Percentiles rank a stretch among this genome's conserved stretches.
phyloP scores from a whole-genome alignment of 768 basidiomycete species.

The Tylopilus rubrobrunneus region DNA sequence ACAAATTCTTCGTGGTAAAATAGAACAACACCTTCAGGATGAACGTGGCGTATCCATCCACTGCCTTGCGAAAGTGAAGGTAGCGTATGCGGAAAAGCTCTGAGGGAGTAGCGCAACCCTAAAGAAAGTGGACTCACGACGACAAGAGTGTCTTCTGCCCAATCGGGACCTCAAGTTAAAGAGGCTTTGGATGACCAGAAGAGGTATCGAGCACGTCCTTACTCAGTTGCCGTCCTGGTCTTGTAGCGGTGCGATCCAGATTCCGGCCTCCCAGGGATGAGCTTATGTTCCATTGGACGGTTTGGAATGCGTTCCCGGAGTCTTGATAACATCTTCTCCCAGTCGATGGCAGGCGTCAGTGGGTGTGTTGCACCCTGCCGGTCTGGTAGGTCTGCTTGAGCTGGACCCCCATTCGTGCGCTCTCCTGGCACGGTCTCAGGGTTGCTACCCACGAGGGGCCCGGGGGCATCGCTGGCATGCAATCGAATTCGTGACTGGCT shows the following conservation, averaged over 20 bases:
- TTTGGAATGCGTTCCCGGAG: neutral
- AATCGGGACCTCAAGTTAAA: neutral
- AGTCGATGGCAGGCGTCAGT: neutral
- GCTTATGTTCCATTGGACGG: too few relatives aligned
- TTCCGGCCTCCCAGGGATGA: constrained; percentile 6
- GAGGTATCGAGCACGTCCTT: neutral
- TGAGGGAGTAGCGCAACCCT: neutral
- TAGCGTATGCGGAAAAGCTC: neutral
- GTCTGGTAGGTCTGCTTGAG: too few relatives aligned
- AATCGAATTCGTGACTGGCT: neutral
- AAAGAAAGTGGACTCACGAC: constrained; percentile 1
- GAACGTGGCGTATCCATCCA: constrained; percentile 9
- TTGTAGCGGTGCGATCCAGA: constrained; percentile 10
- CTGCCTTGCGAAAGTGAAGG: neutral
- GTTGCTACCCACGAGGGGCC: too few relatives aligned
- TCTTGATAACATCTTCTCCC: too few relatives aligned
- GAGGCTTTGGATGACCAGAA: neutral
- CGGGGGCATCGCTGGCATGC: neutral
- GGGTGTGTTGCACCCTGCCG: constrained; percentile 4
- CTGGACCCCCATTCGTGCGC: neutral
- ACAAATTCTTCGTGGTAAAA: constrained; percentile 15
- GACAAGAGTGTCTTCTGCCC: too few relatives aligned
- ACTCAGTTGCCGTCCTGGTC: neutral
- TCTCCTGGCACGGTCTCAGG: neutral
- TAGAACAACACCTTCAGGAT: constrained; percentile 11